Conservation (phyloP, 306 rosid genomes). For the Quillaja saponaria region DNA sequence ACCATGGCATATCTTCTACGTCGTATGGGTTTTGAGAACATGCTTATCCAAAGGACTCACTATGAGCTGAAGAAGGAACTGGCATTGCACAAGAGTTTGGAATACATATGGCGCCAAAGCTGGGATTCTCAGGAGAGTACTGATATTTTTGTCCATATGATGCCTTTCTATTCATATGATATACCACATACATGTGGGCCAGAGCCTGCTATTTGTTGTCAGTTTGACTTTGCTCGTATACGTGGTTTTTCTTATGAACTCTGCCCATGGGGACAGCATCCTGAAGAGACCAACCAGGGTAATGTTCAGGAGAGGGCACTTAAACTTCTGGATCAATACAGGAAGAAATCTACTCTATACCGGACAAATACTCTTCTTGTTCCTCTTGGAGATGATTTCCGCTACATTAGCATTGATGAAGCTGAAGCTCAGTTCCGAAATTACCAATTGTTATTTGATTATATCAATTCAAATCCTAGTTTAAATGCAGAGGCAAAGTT, state of each 20-base stretch:
- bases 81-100: constrained; percentile 81
- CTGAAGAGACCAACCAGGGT: constrained; percentile 67
- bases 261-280: constrained; percentile 86
- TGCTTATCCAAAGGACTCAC: constrained; percentile 99
- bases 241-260: constrained; percentile 63
- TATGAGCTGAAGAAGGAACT: constrained; percentile 98
- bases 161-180: constrained; percentile 98
- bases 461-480: constrained; percentile 82
- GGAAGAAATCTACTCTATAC: constrained; percentile 85
- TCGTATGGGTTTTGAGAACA: constrained; percentile 98
- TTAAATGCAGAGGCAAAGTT: constrained; percentile 79
- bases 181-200: constrained; percentile 99
- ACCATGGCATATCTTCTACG: constrained; percentile 99
- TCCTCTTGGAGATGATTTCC: constrained; percentile 99
- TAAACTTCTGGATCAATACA: constrained; percentile 82
- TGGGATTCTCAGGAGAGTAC: constrained; percentile 94
- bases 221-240: constrained; percentile 93
- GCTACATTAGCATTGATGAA: constrained; percentile 72
- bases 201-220: constrained; percentile 96
- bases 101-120: constrained; percentile 94
- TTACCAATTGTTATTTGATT: constrained; percentile 82
- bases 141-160: constrained; percentile 98
- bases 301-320: constrained; percentile 86
- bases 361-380: constrained; percentile 92
- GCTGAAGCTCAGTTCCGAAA: constrained; percentile 95